Conservation (phyloP, 2,329 filamentous ascomycete genomes). For the Talaromyces funiculosus region DNA sequence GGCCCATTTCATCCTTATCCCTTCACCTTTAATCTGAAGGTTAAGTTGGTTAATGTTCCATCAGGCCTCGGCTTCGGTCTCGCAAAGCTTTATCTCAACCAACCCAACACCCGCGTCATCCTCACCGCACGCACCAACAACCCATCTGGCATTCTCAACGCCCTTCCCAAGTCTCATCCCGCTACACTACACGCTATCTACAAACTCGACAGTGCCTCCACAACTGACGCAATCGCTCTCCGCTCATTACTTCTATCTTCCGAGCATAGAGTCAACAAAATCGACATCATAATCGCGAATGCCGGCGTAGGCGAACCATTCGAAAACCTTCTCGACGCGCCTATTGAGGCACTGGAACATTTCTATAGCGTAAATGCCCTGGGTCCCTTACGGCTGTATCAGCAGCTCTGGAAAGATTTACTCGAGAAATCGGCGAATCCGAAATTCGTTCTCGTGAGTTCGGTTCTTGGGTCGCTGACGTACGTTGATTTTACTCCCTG, state of each 20-base stretch:
- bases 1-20: background rate
- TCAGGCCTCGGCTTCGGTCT: constrained; percentile 12
- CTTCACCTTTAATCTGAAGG: background rate
- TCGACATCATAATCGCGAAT: constrained; percentile 13
- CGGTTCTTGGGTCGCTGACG: background rate
- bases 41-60: background rate
- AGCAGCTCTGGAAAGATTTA: constrained; percentile 7
- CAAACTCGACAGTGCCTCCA: constrained; percentile 13
- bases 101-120: constrained; percentile 11
- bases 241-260: background rate
- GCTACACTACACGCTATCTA: constrained; percentile 8
- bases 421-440: constrained; percentile 1
- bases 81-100: constrained; percentile 8
- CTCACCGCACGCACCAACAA: constrained; percentile 7
- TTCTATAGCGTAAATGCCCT: constrained; percentile 9
- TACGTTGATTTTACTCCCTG: constrained; percentile 4
- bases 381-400: constrained; percentile 9
- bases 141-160: background rate
- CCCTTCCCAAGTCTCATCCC: background rate
- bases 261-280: background rate
- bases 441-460: constrained; percentile 7
- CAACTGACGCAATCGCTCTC: constrained; percentile 4
- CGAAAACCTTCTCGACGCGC: background rate
- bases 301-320: constrained; percentile 10
- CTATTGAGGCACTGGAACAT: background rate